Base-by-base conservation (phyloP, 192 early-diverging fungal species). In the Umbelopsis sp. region DNA sequence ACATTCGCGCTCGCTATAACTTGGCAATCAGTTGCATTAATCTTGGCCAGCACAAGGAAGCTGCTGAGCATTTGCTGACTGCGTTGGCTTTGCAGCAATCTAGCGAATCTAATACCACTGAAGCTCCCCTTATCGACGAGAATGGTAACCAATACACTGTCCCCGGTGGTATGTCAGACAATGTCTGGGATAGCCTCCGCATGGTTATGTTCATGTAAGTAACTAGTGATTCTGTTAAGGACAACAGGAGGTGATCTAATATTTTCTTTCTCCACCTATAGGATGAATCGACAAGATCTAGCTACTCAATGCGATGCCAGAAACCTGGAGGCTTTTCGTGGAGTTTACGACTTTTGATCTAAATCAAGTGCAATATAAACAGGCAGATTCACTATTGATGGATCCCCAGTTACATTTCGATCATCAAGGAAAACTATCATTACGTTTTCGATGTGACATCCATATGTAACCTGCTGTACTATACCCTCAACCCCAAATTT, bases 1-100 rank as follows among this genome's bases (percentile, higher is more conserved):
- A 91, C 84, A 90, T 99, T 48, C 91, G 98, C 27, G 98, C 95
- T 6, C 87, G 96, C 41, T 99, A 97, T 84, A 99, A 99, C 80
- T 80, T 99, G 22, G 94, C 95, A 12, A 91, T 99, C 50, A 87
- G 89, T 23, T 95, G 93, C 71, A 93, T 98, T 52, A 94, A 96
- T 77, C 75, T 98, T 65, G 88, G 90, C 13, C 88, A 93, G 77
- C 93, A 96, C 71, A 79, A 82, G 18, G 97, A 98, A 71, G 95
- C 97, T 0, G 95, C 92, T 12, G 94, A 95, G 69, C 94, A 99
- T 80, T 79, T 98, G 35, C 80, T 99, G 27, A 89, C 87, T n/a
- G 93, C 95, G 6, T 80, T 99, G 48, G 82, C 91, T 1, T 80
- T 95, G 27, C 98, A 99, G 77, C 85, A 88, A 46, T 69, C 71